phyloP scores from a whole-genome alignment of 2,329 filamentous ascomycete genomes.

The Westerdykella sp. region DNA sequence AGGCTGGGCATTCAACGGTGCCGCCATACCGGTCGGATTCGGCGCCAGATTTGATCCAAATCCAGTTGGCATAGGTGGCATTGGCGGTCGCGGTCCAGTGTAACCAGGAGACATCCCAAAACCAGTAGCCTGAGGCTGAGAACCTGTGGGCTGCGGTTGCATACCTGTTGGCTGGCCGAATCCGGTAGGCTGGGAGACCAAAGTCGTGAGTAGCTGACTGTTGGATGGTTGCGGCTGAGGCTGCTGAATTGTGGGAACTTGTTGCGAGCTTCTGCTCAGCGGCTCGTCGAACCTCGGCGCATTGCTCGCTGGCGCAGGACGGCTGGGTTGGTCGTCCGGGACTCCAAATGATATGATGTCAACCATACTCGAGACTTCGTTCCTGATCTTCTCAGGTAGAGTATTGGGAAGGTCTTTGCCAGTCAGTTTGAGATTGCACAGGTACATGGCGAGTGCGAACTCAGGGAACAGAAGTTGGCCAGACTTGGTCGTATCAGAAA shows the following conservation, averaged over 20 bases:
- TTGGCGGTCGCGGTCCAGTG: conserved; percentile 70
- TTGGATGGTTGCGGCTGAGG: conserved; percentile 64
- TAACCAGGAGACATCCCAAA: conserved; percentile 73
- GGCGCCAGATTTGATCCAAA: conserved; percentile 48
- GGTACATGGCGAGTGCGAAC: conserved; percentile 96
- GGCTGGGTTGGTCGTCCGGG: conserved; percentile 59
- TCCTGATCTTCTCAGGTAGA: conserved; percentile 81
- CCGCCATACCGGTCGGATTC: conserved; percentile 54
- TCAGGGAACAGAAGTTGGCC: conserved; percentile 96
- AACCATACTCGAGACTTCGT: conserved; percentile 98
- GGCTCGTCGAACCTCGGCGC: conserved; percentile 63
- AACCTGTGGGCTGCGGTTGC: conserved; percentile 55
- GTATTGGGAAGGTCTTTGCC: conserved; percentile 70
- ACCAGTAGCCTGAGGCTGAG: conserved; percentile 50
- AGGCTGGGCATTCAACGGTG: conserved; percentile 77
- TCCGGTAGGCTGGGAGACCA: conserved; percentile 50
- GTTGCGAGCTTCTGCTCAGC: conserved; percentile 43
- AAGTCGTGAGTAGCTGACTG: conserved; percentile 51
- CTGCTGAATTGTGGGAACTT: conserved; percentile 47
- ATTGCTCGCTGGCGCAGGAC: conserved; percentile 54
- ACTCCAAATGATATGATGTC: conserved; percentile 97
- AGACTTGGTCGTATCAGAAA: conserved; percentile 92
- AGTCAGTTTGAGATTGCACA: conserved; percentile 89
- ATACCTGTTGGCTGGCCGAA: conserved; percentile 54
- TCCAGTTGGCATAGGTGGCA: conserved; percentile 67